phyloP scores from a whole-genome alignment of 306 rosid species.

The Casuarina equisetifolia region DNA sequence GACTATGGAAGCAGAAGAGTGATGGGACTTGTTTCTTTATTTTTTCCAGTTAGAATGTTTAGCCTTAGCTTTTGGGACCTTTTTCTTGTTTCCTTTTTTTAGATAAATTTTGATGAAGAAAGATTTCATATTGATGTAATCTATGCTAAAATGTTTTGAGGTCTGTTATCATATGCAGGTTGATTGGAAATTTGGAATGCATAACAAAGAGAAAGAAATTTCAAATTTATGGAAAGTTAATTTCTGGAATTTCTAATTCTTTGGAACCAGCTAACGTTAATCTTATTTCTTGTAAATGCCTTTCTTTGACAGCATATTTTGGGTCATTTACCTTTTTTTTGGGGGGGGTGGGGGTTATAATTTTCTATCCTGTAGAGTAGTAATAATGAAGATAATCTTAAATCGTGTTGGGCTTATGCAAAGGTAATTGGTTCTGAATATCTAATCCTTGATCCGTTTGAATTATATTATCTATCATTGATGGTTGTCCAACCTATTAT shows the following conservation, averaged over 20 bases:
- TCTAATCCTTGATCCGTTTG: not conserved
- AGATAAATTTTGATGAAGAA: not conserved
- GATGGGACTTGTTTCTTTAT: not conserved
- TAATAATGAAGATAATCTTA: slow-evolving; percentile 12
- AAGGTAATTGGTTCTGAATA: slow-evolving; percentile 17
- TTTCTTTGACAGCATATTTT: not conserved
- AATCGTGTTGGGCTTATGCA: slow-evolving; percentile 19
- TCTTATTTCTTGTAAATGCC: not conserved
- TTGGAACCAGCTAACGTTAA: not conserved
- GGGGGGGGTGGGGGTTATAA: not conserved
- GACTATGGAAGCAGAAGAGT: not conserved
- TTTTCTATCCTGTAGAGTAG: not conserved
- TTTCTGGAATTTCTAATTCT: not conserved
- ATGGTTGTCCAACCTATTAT: slow-evolving; percentile 29
- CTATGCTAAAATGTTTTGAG: not conserved
- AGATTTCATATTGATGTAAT: not conserved
- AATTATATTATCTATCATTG: slow-evolving; percentile 17
- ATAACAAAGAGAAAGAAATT: too few relatives aligned
- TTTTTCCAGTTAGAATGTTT: not conserved
- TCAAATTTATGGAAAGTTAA: not conserved
- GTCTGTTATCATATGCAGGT: not conserved
- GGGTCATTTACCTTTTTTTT: not conserved
- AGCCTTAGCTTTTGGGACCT: not conserved
- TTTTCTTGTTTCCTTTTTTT: not conserved
- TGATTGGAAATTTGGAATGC: not conserved